Base-by-base conservation (phyloP, 805 yeast genomes). In the Ogataea methylovora region DNA sequence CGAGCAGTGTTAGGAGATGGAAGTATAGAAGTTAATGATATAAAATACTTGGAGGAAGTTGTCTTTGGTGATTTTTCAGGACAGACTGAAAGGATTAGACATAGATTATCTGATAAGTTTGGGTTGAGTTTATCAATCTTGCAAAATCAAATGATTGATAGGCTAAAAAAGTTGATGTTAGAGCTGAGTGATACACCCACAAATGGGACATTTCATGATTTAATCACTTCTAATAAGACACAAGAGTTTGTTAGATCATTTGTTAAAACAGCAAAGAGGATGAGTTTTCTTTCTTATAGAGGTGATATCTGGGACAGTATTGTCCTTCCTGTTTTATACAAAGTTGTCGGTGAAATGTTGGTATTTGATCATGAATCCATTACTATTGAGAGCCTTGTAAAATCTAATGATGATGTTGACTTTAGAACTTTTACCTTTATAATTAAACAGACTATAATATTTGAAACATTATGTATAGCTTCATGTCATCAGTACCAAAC, bases 41-140 rank as follows among this genome's bases (percentile, higher is more conserved):
- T 49, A 51, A 35, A 41, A 12, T 21, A 40, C 2, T 36, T 56
- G 10, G 44, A 49, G 19, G 29, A 32, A 21, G 45, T 46, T 13
- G 41, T 59, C 3, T 58, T 57, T 39, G 40, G 51, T 6, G 56
- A 52, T 26, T 44, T 43, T 30, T 54, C 41, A 25, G 38, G 40
- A 5, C 30, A 30, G 11, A 27, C 34, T 2, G 30, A 30, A 3
- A 19, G 26, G 7, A 21, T 40, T 4, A 41, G 40, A n/a, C 40
- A 42, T 30, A 35, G 53, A 26, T 44, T 56, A 4, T 35, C 46
- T 15, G 57, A 53, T 30, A 44, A 45, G 28, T 41, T 56, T 19
- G 16, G 30, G 7, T 20, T 41, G 14, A 13, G 35, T 11, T 36
- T 32, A 4, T 15, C 19, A 4, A 22, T 32, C 7, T 28, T 38